Evolutionary conservation across 2,329 filamentous ascomycete species (phyloP), one percentile per base, ranked within the genome.

Genomic region (Penicillium sp.): DNA sequence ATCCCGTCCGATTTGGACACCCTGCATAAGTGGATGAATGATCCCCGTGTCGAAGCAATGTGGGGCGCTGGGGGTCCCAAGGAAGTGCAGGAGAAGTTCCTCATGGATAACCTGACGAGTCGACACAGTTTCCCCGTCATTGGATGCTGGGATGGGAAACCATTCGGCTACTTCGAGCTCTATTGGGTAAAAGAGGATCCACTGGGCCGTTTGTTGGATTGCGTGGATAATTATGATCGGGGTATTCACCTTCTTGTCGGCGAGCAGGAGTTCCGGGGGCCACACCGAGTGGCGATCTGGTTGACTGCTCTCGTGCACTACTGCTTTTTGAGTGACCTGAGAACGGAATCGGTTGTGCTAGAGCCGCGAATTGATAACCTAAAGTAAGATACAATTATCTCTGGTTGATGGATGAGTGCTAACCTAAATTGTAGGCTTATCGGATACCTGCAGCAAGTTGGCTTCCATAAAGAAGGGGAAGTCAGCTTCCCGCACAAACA

Each of bases 101-200:
- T 99, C 3, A 78, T 82, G 21, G 79, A 78, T 2, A 87, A 83
- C 0, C 77, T 98, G 11, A 81, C 81, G 13, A 87, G 82, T 21
- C 81, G 82, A 19, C 89, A 97, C 74, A 91, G 88, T 9, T 96
- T 98, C 74, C 95, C 95, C 0, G 91, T 88, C 0, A 93, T 98
- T 59, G 95, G 90, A 1, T 88, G 92, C 71, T 99, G 93, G 90
- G 91, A 98, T 66, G 93, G 91, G 11, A 89, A 93, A 58, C 93
- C 93, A 0, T 99, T 98, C 76, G 95, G 92, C 0, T 99, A 96
- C 72, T 97, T 99, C 71, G 95, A 99, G 78, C 84, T 99, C 33
- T 99, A 99, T 77, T 99, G 95, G 93, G 91, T 95, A 3, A 96
- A 96, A 69, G 95, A 99, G 71, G 95, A 98, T 69, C 78, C 81